These are phyloP conservation scores for Drechmeria coniospora DNA, from an alignment of 2,329 filamentous ascomycete species.

Conservation along the genomic window DNA sequence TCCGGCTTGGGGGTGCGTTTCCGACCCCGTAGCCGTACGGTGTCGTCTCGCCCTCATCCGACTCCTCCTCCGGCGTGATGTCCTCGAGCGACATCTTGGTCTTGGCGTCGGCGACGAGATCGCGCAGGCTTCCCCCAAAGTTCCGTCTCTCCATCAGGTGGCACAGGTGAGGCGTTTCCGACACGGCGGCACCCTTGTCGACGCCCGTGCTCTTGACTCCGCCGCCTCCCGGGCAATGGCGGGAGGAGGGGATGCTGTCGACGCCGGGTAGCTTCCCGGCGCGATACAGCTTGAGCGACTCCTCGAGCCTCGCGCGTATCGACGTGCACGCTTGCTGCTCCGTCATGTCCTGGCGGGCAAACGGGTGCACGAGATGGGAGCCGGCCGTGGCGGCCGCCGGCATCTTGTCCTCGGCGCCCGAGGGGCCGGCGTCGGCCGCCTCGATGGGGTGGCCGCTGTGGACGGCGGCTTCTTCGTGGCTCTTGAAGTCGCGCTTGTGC, in stretches of 20 bases:
- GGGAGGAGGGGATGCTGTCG: conserved; percentile 25
- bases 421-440: conserved; percentile 7
- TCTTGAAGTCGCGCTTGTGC: conserved; percentile 85
- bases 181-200: conserved; percentile 32
- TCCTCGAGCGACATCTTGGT: conserved; percentile 35
- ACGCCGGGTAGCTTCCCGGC: conserved; percentile 36
- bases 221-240: conserved; percentile 5
- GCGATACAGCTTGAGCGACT: conserved; percentile 35
- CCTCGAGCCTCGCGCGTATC: conserved; percentile 36
- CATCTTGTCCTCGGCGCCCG: conserved; percentile 12
- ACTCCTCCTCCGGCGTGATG: conserved; percentile 37
- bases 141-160: conserved; percentile 46
- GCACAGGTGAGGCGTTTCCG: conserved; percentile 52
- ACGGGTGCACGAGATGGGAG: conserved; percentile 17
- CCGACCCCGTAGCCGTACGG: conserved; percentile 5
- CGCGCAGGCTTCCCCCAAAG: conserved; percentile 42
- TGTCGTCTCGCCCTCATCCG: conserved; percentile 20
- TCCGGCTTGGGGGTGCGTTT: conserved; percentile 12
- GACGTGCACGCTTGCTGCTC: conserved; percentile 36
- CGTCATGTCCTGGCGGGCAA: conserved; percentile 28
- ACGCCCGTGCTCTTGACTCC: not conserved
- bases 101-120: conserved; percentile 44
- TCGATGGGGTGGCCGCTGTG: conserved; percentile 76
- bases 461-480: conserved; percentile 83
- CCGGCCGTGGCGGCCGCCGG: conserved; percentile 4